These are phyloP conservation scores for Garcia nutans DNA, from an alignment of 345 rosid species.

Conservation along the genomic window DNA sequence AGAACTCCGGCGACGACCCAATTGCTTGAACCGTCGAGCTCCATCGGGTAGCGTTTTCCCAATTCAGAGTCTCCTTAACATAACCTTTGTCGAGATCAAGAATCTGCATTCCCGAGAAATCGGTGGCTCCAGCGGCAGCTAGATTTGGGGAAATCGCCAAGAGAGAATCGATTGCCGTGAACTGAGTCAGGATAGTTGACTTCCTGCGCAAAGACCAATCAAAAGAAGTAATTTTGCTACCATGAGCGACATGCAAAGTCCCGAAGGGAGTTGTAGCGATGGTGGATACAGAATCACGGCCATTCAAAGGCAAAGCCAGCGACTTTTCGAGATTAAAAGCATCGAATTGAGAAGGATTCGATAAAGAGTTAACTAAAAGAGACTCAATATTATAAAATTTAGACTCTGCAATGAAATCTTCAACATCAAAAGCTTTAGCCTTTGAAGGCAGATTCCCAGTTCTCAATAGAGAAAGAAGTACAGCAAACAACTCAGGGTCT, in stretches of 20 bases:
- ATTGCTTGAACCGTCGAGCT: conserved; percentile 85
- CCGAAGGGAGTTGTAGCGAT: conserved; percentile 57
- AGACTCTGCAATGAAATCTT: conserved; percentile 77
- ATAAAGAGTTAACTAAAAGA: conserved; percentile 50
- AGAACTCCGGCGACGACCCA: conserved; percentile 53
- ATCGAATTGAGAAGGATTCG: conserved; percentile 69
- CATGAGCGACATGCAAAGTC: conserved; percentile 76
- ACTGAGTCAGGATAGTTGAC: conserved; percentile 68
- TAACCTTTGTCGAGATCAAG: conserved; percentile 65
- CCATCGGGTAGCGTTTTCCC: conserved; percentile 73
- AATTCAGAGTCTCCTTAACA: conserved; percentile 52
- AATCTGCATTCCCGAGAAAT: conserved; percentile 78
- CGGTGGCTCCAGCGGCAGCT: conserved; percentile 87
- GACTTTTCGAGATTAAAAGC: conserved; percentile 71
- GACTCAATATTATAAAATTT: conserved; percentile 66
- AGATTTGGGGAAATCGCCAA: conserved; percentile 53
- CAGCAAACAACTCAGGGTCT: conserved; percentile 77
- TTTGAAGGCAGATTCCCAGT: conserved; percentile 77
- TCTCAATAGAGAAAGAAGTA: conserved; percentile 72
- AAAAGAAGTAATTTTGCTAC: conserved; percentile 87
- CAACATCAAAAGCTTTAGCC: conserved; percentile 56
- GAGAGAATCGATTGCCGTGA: conserved; percentile 83
- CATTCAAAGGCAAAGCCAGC: conserved; percentile 48
- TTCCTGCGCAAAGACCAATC: conserved; percentile 78
- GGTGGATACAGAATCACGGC: conserved; percentile 73